These are phyloP conservation scores for Suillus hirtellus DNA, from an alignment of 768 basidiomycete species.

Conservation along the genomic window DNA sequence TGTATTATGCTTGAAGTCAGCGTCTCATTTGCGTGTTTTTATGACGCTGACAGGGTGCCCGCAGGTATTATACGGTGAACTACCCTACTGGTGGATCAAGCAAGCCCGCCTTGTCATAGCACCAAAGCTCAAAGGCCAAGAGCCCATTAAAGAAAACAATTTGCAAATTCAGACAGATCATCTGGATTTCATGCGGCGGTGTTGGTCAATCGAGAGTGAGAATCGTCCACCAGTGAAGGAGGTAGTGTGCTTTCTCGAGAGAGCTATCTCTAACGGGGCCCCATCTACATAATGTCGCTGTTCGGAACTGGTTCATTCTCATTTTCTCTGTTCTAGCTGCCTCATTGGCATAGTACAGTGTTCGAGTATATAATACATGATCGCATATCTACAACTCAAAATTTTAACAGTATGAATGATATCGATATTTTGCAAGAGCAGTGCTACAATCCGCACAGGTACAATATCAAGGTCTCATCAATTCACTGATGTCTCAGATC, in stretches of 20 bases:
- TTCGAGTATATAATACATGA: no score
- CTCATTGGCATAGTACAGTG: no score
- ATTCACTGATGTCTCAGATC: no score
- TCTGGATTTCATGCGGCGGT: constrained; percentile 23
- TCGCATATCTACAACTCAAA: no score
- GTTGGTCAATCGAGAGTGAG: constrained; percentile 27
- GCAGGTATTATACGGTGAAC: constrained; percentile 28
- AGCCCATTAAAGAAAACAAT: constrained; percentile 10
- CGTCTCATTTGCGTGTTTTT: background rate
- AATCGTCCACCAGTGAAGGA: constrained; percentile 19
- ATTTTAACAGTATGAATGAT: no score
- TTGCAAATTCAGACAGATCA: constrained; percentile 6
- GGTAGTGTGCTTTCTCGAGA: constrained; percentile 17
- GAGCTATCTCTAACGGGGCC: background rate
- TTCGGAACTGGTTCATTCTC: no score
- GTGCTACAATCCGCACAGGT: no score
- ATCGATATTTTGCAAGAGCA: no score
- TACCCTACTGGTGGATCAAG: constrained; percentile 25
- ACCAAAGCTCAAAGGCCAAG: background rate
- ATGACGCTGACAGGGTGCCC: background rate
- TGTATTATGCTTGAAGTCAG: constrained; percentile 31
- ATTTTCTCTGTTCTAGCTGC: no score
- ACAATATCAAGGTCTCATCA: no score
- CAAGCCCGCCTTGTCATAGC: constrained; percentile 22
- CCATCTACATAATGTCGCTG: background rate